Conservation (phyloP, 352 stramenopile genomes). For the Pythium pectinolyticum region DNA sequence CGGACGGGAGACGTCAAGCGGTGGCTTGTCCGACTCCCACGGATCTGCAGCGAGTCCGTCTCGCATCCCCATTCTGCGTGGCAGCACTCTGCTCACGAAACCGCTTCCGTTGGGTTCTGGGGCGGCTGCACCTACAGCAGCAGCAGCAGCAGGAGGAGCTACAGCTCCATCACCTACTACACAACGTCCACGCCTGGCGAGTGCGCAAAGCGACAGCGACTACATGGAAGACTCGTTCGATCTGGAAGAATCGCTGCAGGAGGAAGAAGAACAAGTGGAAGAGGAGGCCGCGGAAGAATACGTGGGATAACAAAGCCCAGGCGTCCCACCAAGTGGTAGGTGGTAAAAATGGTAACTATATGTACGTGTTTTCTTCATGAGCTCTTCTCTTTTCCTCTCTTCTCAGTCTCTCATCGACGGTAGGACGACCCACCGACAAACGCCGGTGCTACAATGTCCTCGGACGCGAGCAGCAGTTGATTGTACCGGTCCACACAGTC, state of each 20-base stretch:
- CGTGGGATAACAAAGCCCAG: too few species aligned
- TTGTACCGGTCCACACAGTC: constrained; percentile 63
- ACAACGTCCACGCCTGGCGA: constrained; percentile 14
- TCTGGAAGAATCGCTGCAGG: constrained; percentile 68
- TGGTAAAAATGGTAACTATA: too few species aligned
- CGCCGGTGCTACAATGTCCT: constrained; percentile 41
- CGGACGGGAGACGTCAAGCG: neutral
- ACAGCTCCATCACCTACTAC: neutral
- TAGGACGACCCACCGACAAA: constrained; percentile 47
- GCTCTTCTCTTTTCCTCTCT: neutral
- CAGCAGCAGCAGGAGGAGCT: too few species aligned
- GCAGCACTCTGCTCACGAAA: constrained; percentile 18
- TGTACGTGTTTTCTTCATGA: too few species aligned
- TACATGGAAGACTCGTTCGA: constrained; percentile 79
- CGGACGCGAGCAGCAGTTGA: constrained; percentile 42
- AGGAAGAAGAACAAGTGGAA: constrained; percentile 38
- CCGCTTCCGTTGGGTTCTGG: too few species aligned
- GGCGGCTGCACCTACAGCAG: too few species aligned
- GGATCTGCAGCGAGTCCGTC: constrained; percentile 18
- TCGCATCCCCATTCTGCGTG: constrained; percentile 20
- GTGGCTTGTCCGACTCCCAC: constrained; percentile 12
- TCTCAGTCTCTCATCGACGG: constrained; percentile 21
- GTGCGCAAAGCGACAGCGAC: constrained; percentile 29
- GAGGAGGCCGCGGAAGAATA: too few species aligned
- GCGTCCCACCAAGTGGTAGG: too few species aligned